Base-by-base conservation (phyloP, 306 rosid genomes). In the Vigna angularis region DNA sequence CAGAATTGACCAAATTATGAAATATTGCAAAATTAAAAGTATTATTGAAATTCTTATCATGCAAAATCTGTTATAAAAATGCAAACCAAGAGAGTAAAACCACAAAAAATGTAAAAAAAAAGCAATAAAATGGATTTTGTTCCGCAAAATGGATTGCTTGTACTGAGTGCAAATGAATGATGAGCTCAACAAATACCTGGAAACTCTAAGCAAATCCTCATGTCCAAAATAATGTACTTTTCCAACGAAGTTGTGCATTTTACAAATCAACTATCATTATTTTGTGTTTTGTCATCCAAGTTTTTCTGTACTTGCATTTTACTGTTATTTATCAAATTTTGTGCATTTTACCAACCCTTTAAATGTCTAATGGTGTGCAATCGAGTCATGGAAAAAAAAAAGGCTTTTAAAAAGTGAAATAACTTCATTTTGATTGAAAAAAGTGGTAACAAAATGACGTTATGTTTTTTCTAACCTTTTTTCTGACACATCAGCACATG, bases 1-100 rank as follows among this genome's bases (percentile, higher is more conserved):
- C 80, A 65, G 3, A 68, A 36, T 16, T 38, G 32, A 52, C 74
- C 40, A 52, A 22, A 74, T 45, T 24, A 73, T 26, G 26, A 26
- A 74, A 74, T 45, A 48, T 47, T 26, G 47, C 30, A 7, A 26
- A 44, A 15, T 17, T 26, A 48, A 38, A 20, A 20, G 51, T 49
- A 34, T 48, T 48, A 63, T 49, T 15, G 48, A 62, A 48, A 62
- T 63, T 52, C 24, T 42, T 61, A 63, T 30, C 72, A 59, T 48
- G 72, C 34, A 62, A 30, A 48, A 16, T 8, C 56, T 26, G 32
- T 26, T 26, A 55, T 15, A 58, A 49, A 17, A 55, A 16, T 28
- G 7, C 16, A 73, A 73, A 14, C 30, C 9, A 28, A 42, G 44
- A 22, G 7, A 73, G 17, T 57, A 57, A 42, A 45, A 49, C 49